These are phyloP conservation scores for Exobasidium cylindrosporum DNA, from an alignment of 1,284 basidiomycete genomes.

Conservation along the genomic window DNA sequence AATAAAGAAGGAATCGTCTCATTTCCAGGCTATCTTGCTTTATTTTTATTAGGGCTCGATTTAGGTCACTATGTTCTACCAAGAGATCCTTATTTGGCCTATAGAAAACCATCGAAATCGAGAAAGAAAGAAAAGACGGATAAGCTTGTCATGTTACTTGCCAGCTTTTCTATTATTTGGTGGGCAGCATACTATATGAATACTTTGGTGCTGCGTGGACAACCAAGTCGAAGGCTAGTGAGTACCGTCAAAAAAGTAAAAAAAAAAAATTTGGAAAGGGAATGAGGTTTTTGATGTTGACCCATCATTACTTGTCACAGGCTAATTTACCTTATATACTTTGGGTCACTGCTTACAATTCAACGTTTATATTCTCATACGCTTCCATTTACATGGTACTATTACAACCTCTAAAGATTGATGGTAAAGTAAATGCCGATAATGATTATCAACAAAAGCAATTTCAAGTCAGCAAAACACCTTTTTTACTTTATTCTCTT, in stretches of 20 bases:
- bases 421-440: not conserved
- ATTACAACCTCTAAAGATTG: slow-evolving; percentile 52
- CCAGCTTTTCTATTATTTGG: slow-evolving; percentile 73
- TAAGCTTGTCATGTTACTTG: slow-evolving; percentile 49
- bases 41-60: slow-evolving; percentile 81
- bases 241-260: too few species aligned
- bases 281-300: slow-evolving; percentile 59
- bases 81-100: slow-evolving; percentile 60
- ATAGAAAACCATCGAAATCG: slow-evolving; percentile 19
- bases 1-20: slow-evolving; percentile 91
- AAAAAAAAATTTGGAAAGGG: slow-evolving; percentile 11
- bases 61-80: slow-evolving; percentile 78
- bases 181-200: slow-evolving; percentile 65
- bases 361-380: slow-evolving; percentile 77
- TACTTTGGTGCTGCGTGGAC: not conserved
- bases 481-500: slow-evolving; percentile 71
- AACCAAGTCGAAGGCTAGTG: slow-evolving; percentile 4
- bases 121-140: slow-evolving; percentile 19
- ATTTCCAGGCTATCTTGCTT: slow-evolving; percentile 79
- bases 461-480: slow-evolving; percentile 37
- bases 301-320: slow-evolving; percentile 37
- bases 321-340: slow-evolving; percentile 79
- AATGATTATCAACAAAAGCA: not conserved
- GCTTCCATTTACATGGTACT: slow-evolving; percentile 71
- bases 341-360: slow-evolving; percentile 88